Evolutionary conservation across 83 land plant genomes (phyloP).

Genomic region (Diphasiastrum complanatum): DNA sequence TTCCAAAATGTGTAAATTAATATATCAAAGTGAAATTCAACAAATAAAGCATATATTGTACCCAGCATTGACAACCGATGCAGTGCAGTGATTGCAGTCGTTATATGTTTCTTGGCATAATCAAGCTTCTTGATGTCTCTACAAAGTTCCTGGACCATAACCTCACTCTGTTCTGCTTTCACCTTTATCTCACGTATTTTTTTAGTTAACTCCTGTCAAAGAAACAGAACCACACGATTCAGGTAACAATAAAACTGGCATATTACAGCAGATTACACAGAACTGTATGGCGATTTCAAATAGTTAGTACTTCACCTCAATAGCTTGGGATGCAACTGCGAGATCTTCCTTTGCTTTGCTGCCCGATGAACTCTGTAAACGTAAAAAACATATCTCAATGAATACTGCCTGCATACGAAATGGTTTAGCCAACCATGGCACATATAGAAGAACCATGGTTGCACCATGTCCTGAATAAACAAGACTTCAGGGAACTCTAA

Average conservation of each 20-base stretch:
- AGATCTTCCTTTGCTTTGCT: constrained; percentile 97
- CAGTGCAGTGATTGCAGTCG: constrained; percentile 94
- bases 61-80: constrained; percentile 99
- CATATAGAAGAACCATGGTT: too few species aligned
- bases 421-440: too few species aligned
- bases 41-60: constrained; percentile 15
- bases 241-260: neutral
- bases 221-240: neutral
- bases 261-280: neutral
- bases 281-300: neutral
- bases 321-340: constrained; percentile 92
- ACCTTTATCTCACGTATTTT: constrained; percentile 85
- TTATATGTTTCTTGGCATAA: constrained; percentile 96
- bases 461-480: too few species aligned
- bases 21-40: too few species aligned
- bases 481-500: too few species aligned
- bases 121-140: constrained; percentile 96
- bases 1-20: neutral
- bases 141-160: constrained; percentile 96
- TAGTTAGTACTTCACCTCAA: constrained; percentile 50
- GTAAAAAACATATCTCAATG: too few species aligned
- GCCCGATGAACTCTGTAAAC: constrained; percentile 88
- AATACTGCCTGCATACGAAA: too few species aligned
- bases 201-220: constrained; percentile 73
- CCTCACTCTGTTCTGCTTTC: constrained; percentile 97